These are phyloP conservation scores for Marasmius tenuissimus DNA, from an alignment of 1,284 basidiomycete species.

Conservation along the genomic window DNA sequence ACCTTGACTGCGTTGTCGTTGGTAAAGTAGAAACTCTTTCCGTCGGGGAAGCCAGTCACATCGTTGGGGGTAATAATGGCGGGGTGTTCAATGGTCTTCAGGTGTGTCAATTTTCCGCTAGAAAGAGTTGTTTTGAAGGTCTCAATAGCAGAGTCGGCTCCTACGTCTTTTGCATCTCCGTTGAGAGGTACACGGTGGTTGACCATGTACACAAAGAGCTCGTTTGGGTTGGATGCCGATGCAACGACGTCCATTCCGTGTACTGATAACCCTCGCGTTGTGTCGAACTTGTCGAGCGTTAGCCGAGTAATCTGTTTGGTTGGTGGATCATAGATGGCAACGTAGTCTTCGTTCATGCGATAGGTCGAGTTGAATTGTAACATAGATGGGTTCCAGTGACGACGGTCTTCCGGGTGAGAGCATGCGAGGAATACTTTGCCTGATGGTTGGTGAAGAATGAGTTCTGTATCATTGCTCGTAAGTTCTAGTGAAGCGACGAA, in stretches of 20 bases:
- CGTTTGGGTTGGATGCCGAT: constrained; percentile 44
- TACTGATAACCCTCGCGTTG: constrained; percentile 48
- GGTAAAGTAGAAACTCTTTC: constrained; percentile 65
- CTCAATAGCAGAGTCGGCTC: constrained; percentile 73
- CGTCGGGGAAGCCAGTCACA: constrained; percentile 60
- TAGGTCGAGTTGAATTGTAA: constrained; percentile 44
- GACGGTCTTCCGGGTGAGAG: constrained; percentile 50
- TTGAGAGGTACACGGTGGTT: constrained; percentile 59
- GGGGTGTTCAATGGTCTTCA: constrained; percentile 59
- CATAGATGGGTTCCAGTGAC: constrained; percentile 56
- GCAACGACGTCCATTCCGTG: constrained; percentile 76
- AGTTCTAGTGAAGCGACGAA: not conserved
- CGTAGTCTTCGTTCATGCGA: constrained; percentile 48
- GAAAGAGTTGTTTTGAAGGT: constrained; percentile 61
- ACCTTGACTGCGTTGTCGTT: constrained; percentile 62
- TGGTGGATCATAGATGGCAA: constrained; percentile 60
- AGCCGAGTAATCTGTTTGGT: constrained; percentile 49
- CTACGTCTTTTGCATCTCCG: constrained; percentile 35
- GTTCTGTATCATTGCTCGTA: constrained; percentile 36
- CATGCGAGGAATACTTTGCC: constrained; percentile 73
- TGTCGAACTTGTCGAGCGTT: constrained; percentile 37
- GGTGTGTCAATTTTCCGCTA: constrained; percentile 44
- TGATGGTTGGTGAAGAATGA: constrained; percentile 52
- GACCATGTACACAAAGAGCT: constrained; percentile 65
- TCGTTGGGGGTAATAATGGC: constrained; percentile 66